A percentile compares a stretch with the other conserved stretches of the same genome.
Conservation (phyloP, 352 stramenopile genomes). For the Globisporangium alternatum region DNA sequence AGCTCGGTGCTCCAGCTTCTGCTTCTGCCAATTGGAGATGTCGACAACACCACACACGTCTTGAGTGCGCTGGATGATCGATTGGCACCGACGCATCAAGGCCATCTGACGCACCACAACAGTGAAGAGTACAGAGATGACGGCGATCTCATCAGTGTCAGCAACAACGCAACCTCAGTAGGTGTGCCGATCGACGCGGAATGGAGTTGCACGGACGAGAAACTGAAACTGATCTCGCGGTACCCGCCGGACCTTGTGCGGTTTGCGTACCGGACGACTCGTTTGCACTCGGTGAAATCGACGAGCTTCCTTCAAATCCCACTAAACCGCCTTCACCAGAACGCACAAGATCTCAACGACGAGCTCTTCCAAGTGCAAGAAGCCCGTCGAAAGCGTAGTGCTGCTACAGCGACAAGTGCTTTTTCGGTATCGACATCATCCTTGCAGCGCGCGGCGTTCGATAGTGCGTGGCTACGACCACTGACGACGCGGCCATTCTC, state of each 20-base stretch:
- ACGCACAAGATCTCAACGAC: slow-evolving; percentile 51
- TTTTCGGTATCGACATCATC: slow-evolving; percentile 1
- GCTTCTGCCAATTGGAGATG: slow-evolving; percentile 43
- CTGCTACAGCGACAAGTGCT: background rate
- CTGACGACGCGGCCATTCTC: slow-evolving; percentile 20
- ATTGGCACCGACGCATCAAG: background rate
- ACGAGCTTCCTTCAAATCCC: slow-evolving; percentile 65
- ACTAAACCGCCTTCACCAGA: slow-evolving; percentile 31
- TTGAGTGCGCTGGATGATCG: slow-evolving; percentile 10
- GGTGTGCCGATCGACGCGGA: slow-evolving; percentile 6
- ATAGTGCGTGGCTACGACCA: slow-evolving; percentile 33
- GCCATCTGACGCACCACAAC: background rate
- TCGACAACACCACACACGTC: slow-evolving; percentile 8
- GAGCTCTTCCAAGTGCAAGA: slow-evolving; percentile 53
- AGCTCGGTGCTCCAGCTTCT: slow-evolving; percentile 70
- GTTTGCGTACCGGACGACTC: slow-evolving; percentile 50
- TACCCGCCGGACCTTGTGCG: slow-evolving; percentile 45
- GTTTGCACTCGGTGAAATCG: slow-evolving; percentile 52
- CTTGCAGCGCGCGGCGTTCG: slow-evolving; percentile 9
- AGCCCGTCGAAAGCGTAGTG: slow-evolving; percentile 35
- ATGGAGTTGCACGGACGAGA: background rate
- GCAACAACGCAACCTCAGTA: background rate
- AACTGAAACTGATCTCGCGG: background rate
- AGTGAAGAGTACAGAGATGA: background rate
- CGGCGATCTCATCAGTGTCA: background rate